Conservation (phyloP, 768 basidiomycete genomes). For the Coprinellus aureogranulatus region DNA sequence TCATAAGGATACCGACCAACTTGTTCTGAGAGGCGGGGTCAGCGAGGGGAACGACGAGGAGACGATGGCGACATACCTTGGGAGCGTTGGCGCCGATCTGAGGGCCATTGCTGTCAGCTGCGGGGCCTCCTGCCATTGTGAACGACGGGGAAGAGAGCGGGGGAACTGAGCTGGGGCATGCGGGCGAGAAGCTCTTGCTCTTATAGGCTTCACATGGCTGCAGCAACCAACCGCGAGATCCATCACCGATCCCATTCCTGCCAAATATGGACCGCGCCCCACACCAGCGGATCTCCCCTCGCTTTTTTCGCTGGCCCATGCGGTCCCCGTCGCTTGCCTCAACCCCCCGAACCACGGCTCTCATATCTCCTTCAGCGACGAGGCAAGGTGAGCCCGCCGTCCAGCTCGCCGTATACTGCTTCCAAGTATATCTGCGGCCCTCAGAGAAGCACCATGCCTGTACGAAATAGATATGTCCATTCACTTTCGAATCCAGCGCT, state of each 20-base stretch:
- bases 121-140: constrained; percentile 40
- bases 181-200: constrained; percentile 1
- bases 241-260: constrained; percentile 9
- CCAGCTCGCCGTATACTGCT: too few species aligned
- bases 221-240: constrained; percentile 6
- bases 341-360: too few species aligned
- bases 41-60: not conserved
- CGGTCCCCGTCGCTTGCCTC: not conserved
- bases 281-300: not conserved
- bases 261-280: not conserved
- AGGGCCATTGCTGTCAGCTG: constrained; percentile 22
- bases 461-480: not conserved
- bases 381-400: too few species aligned
- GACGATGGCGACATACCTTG: constrained; percentile 24
- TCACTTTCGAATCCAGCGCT: not conserved
- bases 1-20: constrained; percentile 42
- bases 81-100: constrained; percentile 32
- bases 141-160: constrained; percentile 10
- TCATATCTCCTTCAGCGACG: too few species aligned
- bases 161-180: not conserved
- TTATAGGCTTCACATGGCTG: constrained; percentile 13
- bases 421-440: too few species aligned
- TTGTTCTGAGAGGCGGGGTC: constrained; percentile 27
- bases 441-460: too few species aligned
- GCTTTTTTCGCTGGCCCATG: not conserved